These are phyloP conservation scores for Blastobotrys parvus DNA, from an alignment of 805 yeast species.

Conservation along the genomic window DNA sequence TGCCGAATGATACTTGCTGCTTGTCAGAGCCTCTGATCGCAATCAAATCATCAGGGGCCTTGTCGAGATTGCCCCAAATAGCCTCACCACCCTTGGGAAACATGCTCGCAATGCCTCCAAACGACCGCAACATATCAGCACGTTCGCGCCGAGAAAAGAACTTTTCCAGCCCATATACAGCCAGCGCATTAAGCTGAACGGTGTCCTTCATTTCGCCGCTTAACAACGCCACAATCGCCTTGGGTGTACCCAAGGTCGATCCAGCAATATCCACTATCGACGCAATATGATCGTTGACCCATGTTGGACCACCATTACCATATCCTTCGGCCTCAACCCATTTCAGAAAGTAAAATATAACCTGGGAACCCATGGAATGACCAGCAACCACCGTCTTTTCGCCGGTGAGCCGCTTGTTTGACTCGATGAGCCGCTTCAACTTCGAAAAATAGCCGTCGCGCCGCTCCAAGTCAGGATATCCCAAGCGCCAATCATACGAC, in stretches of 20 bases:
- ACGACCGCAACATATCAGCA: conserved; percentile 72
- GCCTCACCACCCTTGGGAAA: conserved; percentile 89
- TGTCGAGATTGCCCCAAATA: conserved; percentile 71
- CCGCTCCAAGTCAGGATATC: conserved; percentile 78
- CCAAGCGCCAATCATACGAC: conserved; percentile 92
- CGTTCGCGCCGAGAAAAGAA: conserved; percentile 87
- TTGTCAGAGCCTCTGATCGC: neutral
- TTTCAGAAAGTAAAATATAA: conserved; percentile 78
- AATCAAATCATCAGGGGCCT: conserved; percentile 63
- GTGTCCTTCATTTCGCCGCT: conserved; percentile 99
- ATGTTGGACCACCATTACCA: conserved; percentile 84
- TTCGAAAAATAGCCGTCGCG: conserved; percentile 81
- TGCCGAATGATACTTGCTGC: conserved; percentile 48
- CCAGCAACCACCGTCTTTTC: conserved; percentile 70
- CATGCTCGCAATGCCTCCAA: conserved; percentile 96
- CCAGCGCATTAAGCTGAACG: conserved; percentile 84
- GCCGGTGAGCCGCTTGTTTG: conserved; percentile 42
- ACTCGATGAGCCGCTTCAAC: conserved; percentile 66
- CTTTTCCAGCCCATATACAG: conserved; percentile 89
- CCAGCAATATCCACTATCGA: conserved; percentile 86
- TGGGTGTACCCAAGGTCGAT: conserved; percentile 87
- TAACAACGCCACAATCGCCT: conserved; percentile 81
- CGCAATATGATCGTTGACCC: conserved; percentile 83
- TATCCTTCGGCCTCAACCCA: conserved; percentile 92
- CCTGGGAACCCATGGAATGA: conserved; percentile 96